A percentile compares a stretch with the other conserved stretches of the same genome.
Evolutionary conservation across 1,284 basidiomycete genomes (phyloP).

Genomic region (Moesziomyces sp.): DNA sequence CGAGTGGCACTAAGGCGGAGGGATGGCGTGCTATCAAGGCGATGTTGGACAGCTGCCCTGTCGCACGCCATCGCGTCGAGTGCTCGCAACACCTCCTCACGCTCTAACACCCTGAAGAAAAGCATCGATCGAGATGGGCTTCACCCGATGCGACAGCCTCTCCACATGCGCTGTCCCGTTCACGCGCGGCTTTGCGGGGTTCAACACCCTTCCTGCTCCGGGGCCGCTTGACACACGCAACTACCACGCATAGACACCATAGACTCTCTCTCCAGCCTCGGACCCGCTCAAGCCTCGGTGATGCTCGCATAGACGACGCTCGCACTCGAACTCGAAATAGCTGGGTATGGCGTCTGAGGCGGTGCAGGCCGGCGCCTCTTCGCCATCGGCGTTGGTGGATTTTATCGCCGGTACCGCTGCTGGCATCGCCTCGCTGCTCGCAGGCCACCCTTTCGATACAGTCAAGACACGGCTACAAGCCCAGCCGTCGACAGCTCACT

Average conservation of each 20-base stretch:
- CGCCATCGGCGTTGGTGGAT: conserved; percentile 58
- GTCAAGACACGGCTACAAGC: conserved; percentile 63
- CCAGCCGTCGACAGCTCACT: conserved; percentile 9
- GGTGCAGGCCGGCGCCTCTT: neutral
- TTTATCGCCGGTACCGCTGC: conserved; percentile 63
- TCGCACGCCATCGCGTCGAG: conserved; percentile 15
- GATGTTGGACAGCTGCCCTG: conserved; percentile 17
- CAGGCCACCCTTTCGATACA: conserved; percentile 63
- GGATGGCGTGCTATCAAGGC: conserved; percentile 22
- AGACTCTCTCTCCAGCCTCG: no score
- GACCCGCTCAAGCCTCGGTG: no score
- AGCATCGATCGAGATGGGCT: neutral
- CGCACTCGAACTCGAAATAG: no score
- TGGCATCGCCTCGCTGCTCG: conserved; percentile 54
- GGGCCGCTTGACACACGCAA: no score
- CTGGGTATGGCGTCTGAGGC: conserved; percentile 1
- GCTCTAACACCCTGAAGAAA: no score
- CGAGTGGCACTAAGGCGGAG: conserved; percentile 12
- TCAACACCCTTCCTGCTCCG: no score
- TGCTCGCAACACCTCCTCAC: no score
- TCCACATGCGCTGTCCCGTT: no score
- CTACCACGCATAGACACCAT: no score
- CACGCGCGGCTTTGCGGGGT: no score
- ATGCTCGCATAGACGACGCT: no score
- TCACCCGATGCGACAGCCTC: no score